These are phyloP conservation scores for Kwoniella dejecticola DNA, from an alignment of 768 basidiomycete genomes.

Conservation along the genomic window DNA sequence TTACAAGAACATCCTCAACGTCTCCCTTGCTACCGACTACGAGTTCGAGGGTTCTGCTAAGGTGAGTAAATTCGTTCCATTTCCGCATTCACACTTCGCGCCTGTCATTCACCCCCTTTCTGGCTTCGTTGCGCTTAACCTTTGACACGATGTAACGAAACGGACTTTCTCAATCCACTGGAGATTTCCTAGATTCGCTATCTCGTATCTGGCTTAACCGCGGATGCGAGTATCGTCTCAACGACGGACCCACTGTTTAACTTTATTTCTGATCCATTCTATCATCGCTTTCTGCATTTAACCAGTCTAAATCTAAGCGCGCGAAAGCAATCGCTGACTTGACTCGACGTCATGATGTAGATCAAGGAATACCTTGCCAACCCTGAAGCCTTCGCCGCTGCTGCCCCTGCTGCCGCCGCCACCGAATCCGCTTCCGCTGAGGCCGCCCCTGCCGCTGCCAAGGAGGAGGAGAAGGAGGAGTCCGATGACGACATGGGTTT, in stretches of 20 bases:
- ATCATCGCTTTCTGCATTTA: too few relatives aligned
- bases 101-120: conserved; percentile 3
- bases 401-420: conserved; percentile 67
- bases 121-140: conserved; percentile 1
- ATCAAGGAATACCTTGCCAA: conserved; percentile 96
- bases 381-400: conserved; percentile 93
- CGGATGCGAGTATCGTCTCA: conserved; percentile 28
- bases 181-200: conserved; percentile 71
- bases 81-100: conserved; percentile 25
- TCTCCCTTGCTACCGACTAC: conserved; percentile 89
- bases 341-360: conserved; percentile 60
- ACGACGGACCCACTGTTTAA: conserved; percentile 16
- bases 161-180: conserved; percentile 64
- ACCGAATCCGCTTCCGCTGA: conserved; percentile 57
- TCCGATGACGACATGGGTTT: conserved; percentile 55
- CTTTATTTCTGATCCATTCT: conserved; percentile 1
- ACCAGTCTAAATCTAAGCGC: too few relatives aligned
- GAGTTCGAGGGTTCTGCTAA: conserved; percentile 90
- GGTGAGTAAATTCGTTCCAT: conserved; percentile 60
- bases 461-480: conserved; percentile 69
- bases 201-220: conserved; percentile 29
- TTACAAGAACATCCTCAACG: conserved; percentile 95
- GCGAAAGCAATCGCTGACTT: conserved; percentile 12
- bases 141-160: conserved; percentile 55
- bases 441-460: conserved; percentile 61